Base-by-base conservation (phyloP, 352 stramenopile species). In the Globisporangium middletonii region DNA sequence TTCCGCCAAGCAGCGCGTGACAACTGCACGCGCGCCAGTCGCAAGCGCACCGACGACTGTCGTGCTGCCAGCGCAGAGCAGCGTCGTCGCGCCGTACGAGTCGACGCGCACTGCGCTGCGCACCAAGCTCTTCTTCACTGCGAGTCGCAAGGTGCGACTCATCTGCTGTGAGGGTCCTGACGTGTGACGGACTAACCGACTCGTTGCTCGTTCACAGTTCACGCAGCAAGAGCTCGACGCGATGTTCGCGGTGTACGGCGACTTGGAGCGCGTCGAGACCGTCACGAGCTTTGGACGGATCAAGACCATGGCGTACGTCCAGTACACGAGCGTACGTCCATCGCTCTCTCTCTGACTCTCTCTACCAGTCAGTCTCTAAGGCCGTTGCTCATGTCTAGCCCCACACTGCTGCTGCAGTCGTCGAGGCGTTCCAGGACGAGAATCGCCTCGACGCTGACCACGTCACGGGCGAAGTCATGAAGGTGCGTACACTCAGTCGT, bases 291-390 rank as follows among this genome's bases (percentile, higher is more conserved):
- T 92, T 65, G 85, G 85, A 3, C 73, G 78, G 26, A 52, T 93
- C n/a, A 88, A 88, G 65, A 93, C 85, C 1, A 94, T 94, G 85
- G 85, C 85, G 13, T 94, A 94, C 44, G 63, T 94, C 37, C 59
- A 66, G 41, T 94, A 90, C 63, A 68, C 73, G 23, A 81, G 77
- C 59, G 73, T 87, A 75, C 64, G 59, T 61, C 33, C 13, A 26
- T 11, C 13, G 13, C 27, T 51, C 45, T 37, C 12, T 26, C 44
- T 15, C 23, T 60, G 33, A 9, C 12, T 28, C 38, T 4, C 28
- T 42, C 5, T 26, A 13, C 13, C 26, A 51, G 16, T 30, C 7
- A 15, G 28, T 43, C 1, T 6, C 16, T 23, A 4, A 23, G 2
- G 18, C 13, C 15, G 11, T 5, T 46, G 18, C n/a, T 48, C 5